Percentiles rank a stretch among this genome's conserved stretches.
Conservation (phyloP, 2,329 filamentous ascomycete species). For the Dactylella cylindrospora region DNA sequence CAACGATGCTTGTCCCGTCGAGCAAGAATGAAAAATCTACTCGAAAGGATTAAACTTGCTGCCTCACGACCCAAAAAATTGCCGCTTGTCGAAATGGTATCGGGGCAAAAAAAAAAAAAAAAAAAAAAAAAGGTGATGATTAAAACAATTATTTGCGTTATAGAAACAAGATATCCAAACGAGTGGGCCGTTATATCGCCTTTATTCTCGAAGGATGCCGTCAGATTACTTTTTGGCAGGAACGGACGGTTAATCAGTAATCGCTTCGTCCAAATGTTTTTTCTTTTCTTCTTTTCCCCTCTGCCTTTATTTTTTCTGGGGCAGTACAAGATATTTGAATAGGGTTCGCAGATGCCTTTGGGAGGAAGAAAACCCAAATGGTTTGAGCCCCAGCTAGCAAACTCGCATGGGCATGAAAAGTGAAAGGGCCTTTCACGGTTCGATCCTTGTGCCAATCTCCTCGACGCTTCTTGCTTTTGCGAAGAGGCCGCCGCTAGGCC, state of each 20-base stretch:
- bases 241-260: conserved; percentile 18
- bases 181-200: conserved; percentile 24
- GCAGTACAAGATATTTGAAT: no score
- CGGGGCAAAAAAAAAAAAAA: conserved; percentile 17
- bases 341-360: no score
- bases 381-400: conserved; percentile 23
- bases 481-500: conserved; percentile 3
- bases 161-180: conserved; percentile 3
- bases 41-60: no score
- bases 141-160: no score
- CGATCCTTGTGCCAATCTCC: conserved; percentile 39
- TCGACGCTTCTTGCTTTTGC: conserved; percentile 36
- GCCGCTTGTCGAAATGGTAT: conserved; percentile 16
- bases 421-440: conserved; percentile 30
- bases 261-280: no score
- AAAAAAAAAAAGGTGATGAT: conserved; percentile 16
- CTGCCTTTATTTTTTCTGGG: no score
- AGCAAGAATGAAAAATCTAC: no score
- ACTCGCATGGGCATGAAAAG: conserved; percentile 25
- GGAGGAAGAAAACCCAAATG: no score
- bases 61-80: no score
- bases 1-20: background rate
- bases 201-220: conserved; percentile 24
- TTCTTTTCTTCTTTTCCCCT: no score
- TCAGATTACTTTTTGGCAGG: conserved; percentile 35